phyloP scores from a whole-genome alignment of 2,329 filamentous ascomycete genomes.

The Rosellinia necatrix region DNA sequence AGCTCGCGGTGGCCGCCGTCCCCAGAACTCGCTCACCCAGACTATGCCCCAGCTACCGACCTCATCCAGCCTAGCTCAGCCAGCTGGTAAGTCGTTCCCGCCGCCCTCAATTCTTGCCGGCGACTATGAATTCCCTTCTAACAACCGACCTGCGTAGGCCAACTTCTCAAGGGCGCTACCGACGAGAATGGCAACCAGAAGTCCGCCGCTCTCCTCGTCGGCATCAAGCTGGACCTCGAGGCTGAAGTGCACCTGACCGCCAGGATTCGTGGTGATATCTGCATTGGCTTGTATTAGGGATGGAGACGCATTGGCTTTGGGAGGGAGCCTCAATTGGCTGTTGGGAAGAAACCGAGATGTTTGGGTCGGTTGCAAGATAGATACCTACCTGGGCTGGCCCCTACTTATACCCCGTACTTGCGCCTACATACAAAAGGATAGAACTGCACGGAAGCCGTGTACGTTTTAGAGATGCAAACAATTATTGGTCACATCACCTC shows the following conservation, averaged over 20 bases:
- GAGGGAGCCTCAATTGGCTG: background rate
- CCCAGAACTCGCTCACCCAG: conserved; percentile 22
- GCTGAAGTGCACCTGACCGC: conserved; percentile 66
- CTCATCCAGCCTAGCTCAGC: conserved; percentile 34
- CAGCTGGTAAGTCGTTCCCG: conserved; percentile 30
- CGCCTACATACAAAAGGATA: conserved; percentile 5
- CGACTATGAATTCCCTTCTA: background rate
- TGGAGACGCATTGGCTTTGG: background rate
- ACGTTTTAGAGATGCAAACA: background rate
- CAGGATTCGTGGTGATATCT: conserved; percentile 63
- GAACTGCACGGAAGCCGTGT: background rate
- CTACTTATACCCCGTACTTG: conserved; percentile 17
- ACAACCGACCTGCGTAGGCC: conserved; percentile 42
- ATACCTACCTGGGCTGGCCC: conserved; percentile 11
- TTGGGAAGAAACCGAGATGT: background rate
- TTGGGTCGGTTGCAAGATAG: conserved; percentile 10
- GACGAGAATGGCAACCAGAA: conserved; percentile 63
- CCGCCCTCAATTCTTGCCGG: background rate
- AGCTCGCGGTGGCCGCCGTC: conserved; percentile 36
- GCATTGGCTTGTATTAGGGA: conserved; percentile 59
- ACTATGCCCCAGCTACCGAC: conserved; percentile 33
- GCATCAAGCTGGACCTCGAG: conserved; percentile 67
- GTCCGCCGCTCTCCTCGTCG: conserved; percentile 61
- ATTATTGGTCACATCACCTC: too few species aligned
- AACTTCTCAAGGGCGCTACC: conserved; percentile 60